Conservation (phyloP, 257 asterid species). For the Thymus mandschuricus region DNA sequence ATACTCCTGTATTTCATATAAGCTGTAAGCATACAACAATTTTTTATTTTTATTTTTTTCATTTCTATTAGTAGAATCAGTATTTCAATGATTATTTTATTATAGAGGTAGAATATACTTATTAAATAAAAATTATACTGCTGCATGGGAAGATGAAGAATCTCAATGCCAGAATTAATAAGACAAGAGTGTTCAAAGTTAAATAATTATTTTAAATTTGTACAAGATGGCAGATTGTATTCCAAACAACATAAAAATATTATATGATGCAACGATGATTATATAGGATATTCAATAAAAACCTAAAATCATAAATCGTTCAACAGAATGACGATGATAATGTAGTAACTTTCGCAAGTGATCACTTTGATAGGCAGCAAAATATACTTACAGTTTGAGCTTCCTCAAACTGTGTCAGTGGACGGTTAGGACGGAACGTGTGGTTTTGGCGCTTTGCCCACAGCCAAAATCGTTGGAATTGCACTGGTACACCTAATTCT, state of each 20-base stretch:
- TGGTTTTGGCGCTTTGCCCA: slow-evolving; percentile 54
- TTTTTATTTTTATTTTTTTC: too few species aligned
- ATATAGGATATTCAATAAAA: slow-evolving; percentile 4
- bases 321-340: slow-evolving; percentile 17
- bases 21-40: too few species aligned
- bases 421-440: slow-evolving; percentile 49
- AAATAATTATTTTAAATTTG: slow-evolving; percentile 9
- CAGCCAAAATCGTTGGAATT: slow-evolving; percentile 55
- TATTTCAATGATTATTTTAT: too few species aligned
- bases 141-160: neutral
- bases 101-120: too few species aligned
- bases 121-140: too few species aligned
- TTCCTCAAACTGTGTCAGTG: slow-evolving; percentile 48
- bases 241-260: neutral
- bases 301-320: slow-evolving; percentile 24
- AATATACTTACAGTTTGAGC: slow-evolving; percentile 42
- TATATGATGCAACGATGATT: slow-evolving; percentile 8
- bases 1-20: too few species aligned
- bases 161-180: neutral
- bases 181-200: neutral
- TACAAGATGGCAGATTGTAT: slow-evolving; percentile 12
- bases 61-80: too few species aligned
- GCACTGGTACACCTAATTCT: slow-evolving; percentile 50
- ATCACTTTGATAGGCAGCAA: slow-evolving; percentile 19
- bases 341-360: slow-evolving; percentile 15